A percentile compares a stretch with the other conserved stretches of the same genome.
phyloP scores from a whole-genome alignment of 345 rosid genomes.

The Hibiscus tridactylites region DNA sequence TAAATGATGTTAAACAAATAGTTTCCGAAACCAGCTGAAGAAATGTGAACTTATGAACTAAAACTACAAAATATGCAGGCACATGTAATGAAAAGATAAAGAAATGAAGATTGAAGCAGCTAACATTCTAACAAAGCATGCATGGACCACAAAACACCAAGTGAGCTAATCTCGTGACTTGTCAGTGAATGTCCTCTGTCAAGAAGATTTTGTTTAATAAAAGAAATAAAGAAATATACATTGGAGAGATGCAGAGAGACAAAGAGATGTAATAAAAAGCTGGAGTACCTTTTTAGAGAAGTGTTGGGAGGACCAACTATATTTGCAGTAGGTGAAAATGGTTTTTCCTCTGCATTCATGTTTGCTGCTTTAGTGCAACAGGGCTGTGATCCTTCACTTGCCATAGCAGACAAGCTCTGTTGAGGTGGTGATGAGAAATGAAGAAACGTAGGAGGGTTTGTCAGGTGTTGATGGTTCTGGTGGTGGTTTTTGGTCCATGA shows the following conservation, averaged over 20 bases:
- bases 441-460: constrained; percentile 24
- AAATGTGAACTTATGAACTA: not conserved
- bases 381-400: constrained; percentile 39
- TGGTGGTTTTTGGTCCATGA: constrained; percentile 15
- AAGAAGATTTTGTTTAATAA: not conserved
- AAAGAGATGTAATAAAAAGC: constrained; percentile 19
- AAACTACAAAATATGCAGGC: not conserved
- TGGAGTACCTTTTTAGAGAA: constrained; percentile 66
- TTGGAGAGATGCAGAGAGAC: not conserved
- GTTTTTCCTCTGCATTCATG: constrained; percentile 39
- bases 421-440: constrained; percentile 30
- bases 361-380: constrained; percentile 38
- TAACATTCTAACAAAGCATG: not conserved
- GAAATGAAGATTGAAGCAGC: not conserved
- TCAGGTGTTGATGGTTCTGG: constrained; percentile 10
- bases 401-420: constrained; percentile 29
- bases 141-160: constrained; percentile 32
- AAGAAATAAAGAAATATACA: not conserved
- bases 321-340: constrained; percentile 38
- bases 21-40: not conserved
- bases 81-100: not conserved
- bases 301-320: constrained; percentile 35
- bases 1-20: not conserved
- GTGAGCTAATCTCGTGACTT: constrained; percentile 25
- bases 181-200: constrained; percentile 35